Evolutionary conservation across 306 rosid species (phyloP).

Genomic region (Cercis canadensis): DNA sequence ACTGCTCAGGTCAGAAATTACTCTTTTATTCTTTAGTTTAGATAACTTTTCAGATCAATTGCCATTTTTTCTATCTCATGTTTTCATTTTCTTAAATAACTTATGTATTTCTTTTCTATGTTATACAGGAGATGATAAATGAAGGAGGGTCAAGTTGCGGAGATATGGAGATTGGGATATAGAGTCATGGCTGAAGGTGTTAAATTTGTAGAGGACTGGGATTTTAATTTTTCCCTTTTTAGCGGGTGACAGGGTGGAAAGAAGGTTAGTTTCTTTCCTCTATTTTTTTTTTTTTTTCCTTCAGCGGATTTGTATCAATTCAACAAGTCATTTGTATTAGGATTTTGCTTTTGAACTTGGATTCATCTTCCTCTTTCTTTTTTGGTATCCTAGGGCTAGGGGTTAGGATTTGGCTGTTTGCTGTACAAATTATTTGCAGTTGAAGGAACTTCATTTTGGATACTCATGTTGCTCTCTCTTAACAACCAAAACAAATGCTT

Average conservation of each 20-base stretch:
- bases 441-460: slow-evolving; percentile 35
- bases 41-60: not conserved
- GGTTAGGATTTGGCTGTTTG: slow-evolving; percentile 47
- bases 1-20: slow-evolving; percentile 52
- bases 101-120: too few species aligned
- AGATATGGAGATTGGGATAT: slow-evolving; percentile 58
- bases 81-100: not conserved
- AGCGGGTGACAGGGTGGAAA: slow-evolving; percentile 10
- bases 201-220: slow-evolving; percentile 51
- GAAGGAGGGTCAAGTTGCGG: slow-evolving; percentile 56
- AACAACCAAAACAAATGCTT: not conserved
- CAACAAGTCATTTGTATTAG: slow-evolving; percentile 36
- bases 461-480: slow-evolving; percentile 17
- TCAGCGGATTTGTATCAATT: slow-evolving; percentile 17
- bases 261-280: slow-evolving; percentile 25
- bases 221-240: not conserved
- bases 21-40: not conserved
- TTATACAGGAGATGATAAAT: slow-evolving; percentile 55
- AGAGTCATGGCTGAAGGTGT: slow-evolving; percentile 38
- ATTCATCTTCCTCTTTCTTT: slow-evolving; percentile 32
- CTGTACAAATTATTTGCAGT: slow-evolving; percentile 64
- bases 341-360: slow-evolving; percentile 40
- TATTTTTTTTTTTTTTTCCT: slow-evolving; percentile 21
- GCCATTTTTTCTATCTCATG: too few species aligned
- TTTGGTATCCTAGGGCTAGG: slow-evolving; percentile 35